Evolutionary conservation across 768 basidiomycete genomes (phyloP), one percentile per base, ranked within the genome.

Genomic region (Mycena chlorophos): DNA sequence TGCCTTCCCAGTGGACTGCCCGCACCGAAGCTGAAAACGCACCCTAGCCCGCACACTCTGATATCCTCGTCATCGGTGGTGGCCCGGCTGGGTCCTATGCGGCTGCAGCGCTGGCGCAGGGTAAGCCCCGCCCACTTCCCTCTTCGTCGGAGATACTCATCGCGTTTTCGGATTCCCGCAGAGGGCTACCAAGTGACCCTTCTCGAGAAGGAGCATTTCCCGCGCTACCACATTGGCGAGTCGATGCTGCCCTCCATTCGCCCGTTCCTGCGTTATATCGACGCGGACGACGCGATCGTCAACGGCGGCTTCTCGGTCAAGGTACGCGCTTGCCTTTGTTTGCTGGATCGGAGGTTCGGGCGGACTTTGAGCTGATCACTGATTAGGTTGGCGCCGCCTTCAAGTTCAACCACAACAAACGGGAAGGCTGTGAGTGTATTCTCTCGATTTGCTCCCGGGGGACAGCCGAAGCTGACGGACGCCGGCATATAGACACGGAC

Each of bases 401-500:
- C 43, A 75, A 76, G 55, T 68, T 76, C 49, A 70, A 70, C 46
- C 71, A 71, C 28, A 55, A 60, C 57, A 71, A 71, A 51, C 65
- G 64, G 29, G 75, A 74, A 63, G 73, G 69, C 29, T 75, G 71
- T 72, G 45, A 67, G 72, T 67, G 3, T 27, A 34, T 23, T 26
- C 20, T 8, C 16, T 38, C 22, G 14, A 51, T 19, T 20, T 16
- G 16, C 16, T 14, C 22, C 46, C 46, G 12, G 10, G 20, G 16
- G 10, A 23, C 46, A 40, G 2, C 38, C 20, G 16, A 5, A 23
- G 1, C 20, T 20, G 6, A 26, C 23, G 5, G 20, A 43, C 40
- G 40, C 8, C 40, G 20, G 20, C n/a, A 13, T 17, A n/a, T 47
- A 85, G 82, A 83, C 63, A 79, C 84, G 3, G 80, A 86, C 63